Evolutionary conservation across 2,329 filamentous ascomycete species (phyloP).

Genomic region (Daldinia eschscholtzii): DNA sequence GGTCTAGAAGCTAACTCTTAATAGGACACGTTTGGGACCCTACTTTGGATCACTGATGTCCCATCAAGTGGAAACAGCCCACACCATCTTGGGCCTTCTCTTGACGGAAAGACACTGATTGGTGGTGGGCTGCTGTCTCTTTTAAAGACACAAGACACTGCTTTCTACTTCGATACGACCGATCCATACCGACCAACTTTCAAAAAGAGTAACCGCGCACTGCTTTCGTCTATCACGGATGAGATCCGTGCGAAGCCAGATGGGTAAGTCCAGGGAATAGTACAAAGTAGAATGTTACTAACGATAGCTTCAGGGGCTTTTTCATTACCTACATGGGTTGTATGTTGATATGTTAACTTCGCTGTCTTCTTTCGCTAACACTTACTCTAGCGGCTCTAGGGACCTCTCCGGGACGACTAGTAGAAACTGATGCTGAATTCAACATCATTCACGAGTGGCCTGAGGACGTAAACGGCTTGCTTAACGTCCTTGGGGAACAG

Average conservation of each 20-base stretch:
- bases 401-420: slow-evolving; percentile 68
- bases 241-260: slow-evolving; percentile 74
- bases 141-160: slow-evolving; percentile 71
- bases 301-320: slow-evolving; percentile 58
- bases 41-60: slow-evolving; percentile 70
- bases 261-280: slow-evolving; percentile 54
- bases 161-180: slow-evolving; percentile 71
- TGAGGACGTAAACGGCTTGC: slow-evolving; percentile 64
- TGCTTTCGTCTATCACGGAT: slow-evolving; percentile 71
- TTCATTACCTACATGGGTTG: slow-evolving; percentile 73
- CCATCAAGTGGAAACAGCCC: slow-evolving; percentile 71
- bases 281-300: background rate
- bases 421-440: slow-evolving; percentile 70
- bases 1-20: slow-evolving; percentile 3
- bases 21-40: slow-evolving; percentile 70
- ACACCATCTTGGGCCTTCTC: slow-evolving; percentile 67
- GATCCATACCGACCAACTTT: slow-evolving; percentile 71
- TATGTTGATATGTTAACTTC: no score
- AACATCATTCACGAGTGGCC: slow-evolving; percentile 74
- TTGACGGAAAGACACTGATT: slow-evolving; percentile 69
- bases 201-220: slow-evolving; percentile 69
- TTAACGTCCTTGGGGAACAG: slow-evolving; percentile 70
- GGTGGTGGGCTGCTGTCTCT: slow-evolving; percentile 70
- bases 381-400: slow-evolving; percentile 59
- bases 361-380: no score